Evolutionary conservation across 768 basidiomycete species (phyloP).

Genomic region (Termitomyces sp.): DNA sequence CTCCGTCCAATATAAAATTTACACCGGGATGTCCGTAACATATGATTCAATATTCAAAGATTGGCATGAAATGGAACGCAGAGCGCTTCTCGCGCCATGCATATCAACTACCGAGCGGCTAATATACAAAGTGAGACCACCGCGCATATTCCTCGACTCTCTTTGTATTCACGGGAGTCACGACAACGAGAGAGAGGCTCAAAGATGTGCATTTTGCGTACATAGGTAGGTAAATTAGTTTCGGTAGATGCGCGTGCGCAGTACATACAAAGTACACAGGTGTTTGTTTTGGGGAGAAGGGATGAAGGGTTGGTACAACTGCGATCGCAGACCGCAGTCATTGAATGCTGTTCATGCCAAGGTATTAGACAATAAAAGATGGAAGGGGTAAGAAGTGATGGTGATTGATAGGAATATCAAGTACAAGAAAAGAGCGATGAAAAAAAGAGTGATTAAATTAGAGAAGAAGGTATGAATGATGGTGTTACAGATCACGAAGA

Average conservation of each 20-base stretch:
- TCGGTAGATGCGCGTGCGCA: neutral
- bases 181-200: neutral
- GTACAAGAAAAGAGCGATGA: neutral
- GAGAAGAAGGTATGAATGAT: neutral
- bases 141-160: too few species aligned
- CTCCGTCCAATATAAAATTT: too few species aligned
- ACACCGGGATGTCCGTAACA: too few species aligned
- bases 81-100: too few species aligned
- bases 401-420: neutral
- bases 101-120: too few species aligned
- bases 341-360: neutral
- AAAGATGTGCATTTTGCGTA: neutral
- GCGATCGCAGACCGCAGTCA: slow-evolving; percentile 8
- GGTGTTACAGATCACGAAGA: neutral
- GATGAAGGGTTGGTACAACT: neutral
- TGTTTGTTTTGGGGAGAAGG: too few species aligned
- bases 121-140: too few species aligned
- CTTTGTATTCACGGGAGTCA: too few species aligned
- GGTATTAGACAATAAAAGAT: neutral
- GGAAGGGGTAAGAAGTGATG: neutral
- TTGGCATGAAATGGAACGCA: too few species aligned
- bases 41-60: too few species aligned
- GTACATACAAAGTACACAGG: neutral
- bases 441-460: neutral
- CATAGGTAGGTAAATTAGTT: neutral